A percentile compares a stretch with the other conserved stretches of the same genome.
phyloP scores from a whole-genome alignment of 768 basidiomycete species.

The Kwoniella sp. region DNA sequence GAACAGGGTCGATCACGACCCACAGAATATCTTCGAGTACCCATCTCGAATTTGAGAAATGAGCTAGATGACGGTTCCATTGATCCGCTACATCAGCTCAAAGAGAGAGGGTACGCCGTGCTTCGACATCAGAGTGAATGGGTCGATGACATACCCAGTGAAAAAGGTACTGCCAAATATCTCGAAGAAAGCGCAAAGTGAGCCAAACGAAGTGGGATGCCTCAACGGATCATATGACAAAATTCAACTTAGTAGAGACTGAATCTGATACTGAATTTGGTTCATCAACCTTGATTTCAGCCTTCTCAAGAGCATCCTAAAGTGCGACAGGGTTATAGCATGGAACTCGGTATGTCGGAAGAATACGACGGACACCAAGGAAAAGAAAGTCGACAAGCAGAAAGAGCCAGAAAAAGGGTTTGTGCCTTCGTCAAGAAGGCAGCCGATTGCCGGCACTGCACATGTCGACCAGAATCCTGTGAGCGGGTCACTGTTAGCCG shows the following conservation, averaged over 20 bases:
- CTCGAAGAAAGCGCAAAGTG: constrained; percentile 29
- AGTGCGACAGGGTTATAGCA: constrained; percentile 30
- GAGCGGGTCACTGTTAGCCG: too few species aligned
- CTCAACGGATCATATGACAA: too few species aligned
- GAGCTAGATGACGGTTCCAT: constrained; percentile 18
- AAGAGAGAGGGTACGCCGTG: constrained; percentile 27
- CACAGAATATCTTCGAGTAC: constrained; percentile 25
- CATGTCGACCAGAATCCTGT: constrained; percentile 41
- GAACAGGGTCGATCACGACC: constrained; percentile 15
- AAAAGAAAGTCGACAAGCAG: constrained; percentile 26
- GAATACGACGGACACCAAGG: constrained; percentile 12
- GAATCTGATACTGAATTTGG: too few species aligned
- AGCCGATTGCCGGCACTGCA: constrained; percentile 30
- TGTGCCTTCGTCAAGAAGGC: constrained; percentile 19
- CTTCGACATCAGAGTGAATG: constrained; percentile 18
- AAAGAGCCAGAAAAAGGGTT: constrained; percentile 34
- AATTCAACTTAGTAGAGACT: too few species aligned
- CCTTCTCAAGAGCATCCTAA: constrained; percentile 20
- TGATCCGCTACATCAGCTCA: constrained; percentile 22
- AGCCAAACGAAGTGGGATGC: constrained; percentile 9
- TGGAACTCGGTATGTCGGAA: constrained; percentile 37
- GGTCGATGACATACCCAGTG: constrained; percentile 16
- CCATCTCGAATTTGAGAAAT: constrained; percentile 27
- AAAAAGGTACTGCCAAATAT: constrained; percentile 31
- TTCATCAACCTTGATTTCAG: constrained; percentile 6